Evolutionary conservation across 164 flowering plant genomes (phyloP), one percentile per base, ranked within the genome.

Genomic region (Santalum album): DNA sequence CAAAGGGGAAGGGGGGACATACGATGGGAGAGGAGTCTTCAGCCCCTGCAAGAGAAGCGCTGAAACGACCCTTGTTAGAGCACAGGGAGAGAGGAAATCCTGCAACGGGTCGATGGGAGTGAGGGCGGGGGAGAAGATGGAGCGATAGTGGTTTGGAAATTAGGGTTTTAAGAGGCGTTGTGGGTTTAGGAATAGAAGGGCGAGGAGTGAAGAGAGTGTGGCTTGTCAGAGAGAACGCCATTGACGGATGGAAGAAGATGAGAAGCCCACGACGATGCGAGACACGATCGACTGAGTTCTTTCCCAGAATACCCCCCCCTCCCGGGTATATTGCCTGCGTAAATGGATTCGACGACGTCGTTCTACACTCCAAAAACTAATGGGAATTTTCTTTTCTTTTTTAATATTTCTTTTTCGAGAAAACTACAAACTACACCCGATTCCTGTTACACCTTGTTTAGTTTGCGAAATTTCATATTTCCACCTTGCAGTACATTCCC

Each of bases 181-280:
- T 51, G 53, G 64, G 54, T 20, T 44, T 49, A 40, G 63, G 22
- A 29, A 9, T 9, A 51, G 50, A 35, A 32, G 56, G 48, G 49
- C 24, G 56, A 52, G 69, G 42, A 21, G 69, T 14, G 5, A 65
- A 15, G 25, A 67, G 24, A 24, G 56, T 14, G 71, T 61, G 49
- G 60, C 46, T 58, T 1, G 64, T 42, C 56, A 62, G 49, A 25
- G 65, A 50, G n/a, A 53, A 19, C 9, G 69, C 69, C 75, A 71
- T 71, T 40, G 40, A 36, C 2, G 40, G 12, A 36, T 14, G 40
- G 16, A 36, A 6, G 6, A 14, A 36, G 1, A 6, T 36, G 40
- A 1, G 16, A 12, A 5, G 15, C 6, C 34, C 4, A 29, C 34
- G 9, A 9, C 4, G 34, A 3, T 4, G 6, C 34, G 34, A 29